Evolutionary conservation across 768 basidiomycete genomes (phyloP).

Genomic region (Trametes maxima): DNA sequence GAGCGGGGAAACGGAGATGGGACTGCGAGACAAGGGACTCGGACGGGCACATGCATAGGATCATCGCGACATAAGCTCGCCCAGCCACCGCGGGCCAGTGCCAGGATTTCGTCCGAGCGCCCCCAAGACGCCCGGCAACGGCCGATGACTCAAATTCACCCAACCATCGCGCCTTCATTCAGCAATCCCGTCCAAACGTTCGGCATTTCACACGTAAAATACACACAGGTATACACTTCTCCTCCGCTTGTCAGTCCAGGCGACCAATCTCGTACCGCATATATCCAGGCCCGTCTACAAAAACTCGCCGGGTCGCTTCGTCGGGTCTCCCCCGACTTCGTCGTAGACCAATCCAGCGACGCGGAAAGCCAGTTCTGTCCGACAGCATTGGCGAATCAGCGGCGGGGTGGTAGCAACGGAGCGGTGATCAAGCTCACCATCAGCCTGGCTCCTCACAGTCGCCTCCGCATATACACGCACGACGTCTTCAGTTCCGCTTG

Average conservation of each 20-base stretch:
- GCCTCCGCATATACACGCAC: conserved; percentile 98
- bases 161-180: conserved; percentile 8
- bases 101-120: conserved; percentile 1
- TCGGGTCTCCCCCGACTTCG: conserved; percentile 77
- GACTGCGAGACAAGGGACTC: background rate
- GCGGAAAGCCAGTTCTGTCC: conserved; percentile 78
- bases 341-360: conserved; percentile 88
- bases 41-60: conserved; percentile 1
- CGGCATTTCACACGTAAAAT: conserved; percentile 12
- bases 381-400: conserved; percentile 15
- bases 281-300: conserved; percentile 39
- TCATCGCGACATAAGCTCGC: conserved; percentile 22
- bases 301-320: conserved; percentile 78
- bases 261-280: background rate
- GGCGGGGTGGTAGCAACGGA: background rate
- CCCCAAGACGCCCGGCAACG: conserved; percentile 4
- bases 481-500: conserved; percentile 97
- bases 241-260: background rate
- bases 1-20: conserved; percentile 5
- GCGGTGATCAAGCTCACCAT: conserved; percentile 58
- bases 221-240: conserved; percentile 21
- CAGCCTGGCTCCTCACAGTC: conserved; percentile 66
- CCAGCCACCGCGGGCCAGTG: background rate
- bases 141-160: conserved; percentile 21
- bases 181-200: background rate